Evolutionary conservation across 1,284 basidiomycete genomes (phyloP).

Genomic region (Quambalaria eucalypti): DNA sequence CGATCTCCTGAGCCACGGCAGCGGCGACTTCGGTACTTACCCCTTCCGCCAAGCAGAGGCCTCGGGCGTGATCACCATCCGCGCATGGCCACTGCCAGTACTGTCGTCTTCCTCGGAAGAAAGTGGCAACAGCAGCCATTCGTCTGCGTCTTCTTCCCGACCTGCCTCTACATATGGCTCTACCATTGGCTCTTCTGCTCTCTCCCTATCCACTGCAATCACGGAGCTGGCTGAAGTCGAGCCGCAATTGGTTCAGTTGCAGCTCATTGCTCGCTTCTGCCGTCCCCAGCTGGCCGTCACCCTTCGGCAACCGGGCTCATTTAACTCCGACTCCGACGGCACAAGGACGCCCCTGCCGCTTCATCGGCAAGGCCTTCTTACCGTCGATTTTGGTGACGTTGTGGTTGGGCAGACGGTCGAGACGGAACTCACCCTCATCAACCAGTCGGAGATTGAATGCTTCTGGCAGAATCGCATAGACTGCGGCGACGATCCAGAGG

Average conservation of each 20-base stretch:
- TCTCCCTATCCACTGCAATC: conserved; percentile 10
- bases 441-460: conserved; percentile 37
- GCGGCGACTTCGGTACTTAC: not conserved
- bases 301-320: not conserved
- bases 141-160: conserved; percentile 20
- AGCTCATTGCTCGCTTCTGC: conserved; percentile 24
- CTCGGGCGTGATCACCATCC: conserved; percentile 16
- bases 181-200: conserved; percentile 11
- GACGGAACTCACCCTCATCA: conserved; percentile 24
- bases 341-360: not conserved
- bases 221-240: not conserved
- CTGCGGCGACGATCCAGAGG: conserved; percentile 36
- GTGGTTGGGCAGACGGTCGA: conserved; percentile 31
- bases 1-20: not conserved
- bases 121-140: conserved; percentile 6
- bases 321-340: not conserved
- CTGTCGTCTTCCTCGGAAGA: not conserved
- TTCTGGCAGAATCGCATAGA: conserved; percentile 37
- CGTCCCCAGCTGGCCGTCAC: conserved; percentile 14
- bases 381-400: conserved; percentile 42
- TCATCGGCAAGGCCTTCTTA: conserved; percentile 14
- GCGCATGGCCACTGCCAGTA: conserved; percentile 17
- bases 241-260: conserved; percentile 23
- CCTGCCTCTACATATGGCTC: conserved; percentile 23
- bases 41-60: conserved; percentile 13